A percentile compares a stretch with the other conserved stretches of the same genome.
Evolutionary conservation across 2,329 filamentous ascomycete species (phyloP).

Genomic region (Penicillium sp.): DNA sequence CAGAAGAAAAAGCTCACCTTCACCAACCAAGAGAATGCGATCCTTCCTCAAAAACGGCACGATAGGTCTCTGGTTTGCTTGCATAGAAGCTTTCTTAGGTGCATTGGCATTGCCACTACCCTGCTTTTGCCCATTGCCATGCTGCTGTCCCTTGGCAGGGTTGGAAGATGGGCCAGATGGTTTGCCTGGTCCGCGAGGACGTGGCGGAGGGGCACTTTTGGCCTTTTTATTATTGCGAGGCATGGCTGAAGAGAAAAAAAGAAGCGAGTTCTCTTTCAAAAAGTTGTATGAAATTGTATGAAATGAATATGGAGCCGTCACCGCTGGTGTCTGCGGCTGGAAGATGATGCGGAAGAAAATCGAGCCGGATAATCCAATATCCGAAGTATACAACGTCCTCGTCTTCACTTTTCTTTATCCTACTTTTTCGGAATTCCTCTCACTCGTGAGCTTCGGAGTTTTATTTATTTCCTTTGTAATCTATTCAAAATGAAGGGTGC

Average conservation of each 20-base stretch:
- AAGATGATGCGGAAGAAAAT: slow-evolving; percentile 6
- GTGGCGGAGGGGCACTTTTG: slow-evolving; percentile 18
- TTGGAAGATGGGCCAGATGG: slow-evolving; percentile 6
- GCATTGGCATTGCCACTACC: slow-evolving; percentile 12
- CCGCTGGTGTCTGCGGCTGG: background rate
- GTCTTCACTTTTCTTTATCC: background rate
- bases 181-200: slow-evolving; percentile 12
- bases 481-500: background rate
- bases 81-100: slow-evolving; percentile 21
- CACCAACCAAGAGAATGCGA: slow-evolving; percentile 46
- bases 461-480: background rate
- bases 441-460: background rate
- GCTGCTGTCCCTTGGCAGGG: slow-evolving; percentile 7
- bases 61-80: slow-evolving; percentile 32
- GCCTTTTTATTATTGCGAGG: slow-evolving; percentile 23
- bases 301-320: background rate
- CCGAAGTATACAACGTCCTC: slow-evolving; percentile 10
- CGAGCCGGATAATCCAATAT: slow-evolving; percentile 24
- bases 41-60: slow-evolving; percentile 45
- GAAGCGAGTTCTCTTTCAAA: background rate
- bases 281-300: background rate
- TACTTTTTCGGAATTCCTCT: background rate
- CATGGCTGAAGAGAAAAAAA: slow-evolving; percentile 13
- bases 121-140: slow-evolving; percentile 7
- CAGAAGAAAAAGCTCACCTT: slow-evolving; percentile 38